Evolutionary conservation across 164 flowering plant species (phyloP).

Genomic region (Stephania japonica): DNA sequence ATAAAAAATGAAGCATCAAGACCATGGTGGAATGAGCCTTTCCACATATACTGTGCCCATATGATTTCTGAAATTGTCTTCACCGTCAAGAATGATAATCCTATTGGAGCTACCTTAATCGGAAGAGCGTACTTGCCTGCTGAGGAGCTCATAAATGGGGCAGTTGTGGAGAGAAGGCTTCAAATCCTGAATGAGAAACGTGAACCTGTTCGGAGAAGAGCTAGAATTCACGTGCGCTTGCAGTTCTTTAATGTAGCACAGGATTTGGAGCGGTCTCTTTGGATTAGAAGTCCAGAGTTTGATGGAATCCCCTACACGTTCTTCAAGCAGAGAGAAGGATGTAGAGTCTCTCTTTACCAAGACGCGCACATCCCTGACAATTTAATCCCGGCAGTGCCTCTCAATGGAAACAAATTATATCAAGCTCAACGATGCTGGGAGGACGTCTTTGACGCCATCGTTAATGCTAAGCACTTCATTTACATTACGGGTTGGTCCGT

Average conservation of each 20-base stretch:
- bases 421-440: slow-evolving; percentile 8
- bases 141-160: not conserved
- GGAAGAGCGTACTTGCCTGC: slow-evolving; percentile 11
- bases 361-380: slow-evolving; percentile 8
- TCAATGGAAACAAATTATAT: not conserved
- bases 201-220: not conserved
- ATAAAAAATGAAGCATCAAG: not conserved
- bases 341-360: slow-evolving; percentile 9
- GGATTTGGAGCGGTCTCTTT: slow-evolving; percentile 1
- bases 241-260: not conserved
- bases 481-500: slow-evolving; percentile 7
- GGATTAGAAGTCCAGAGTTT: slow-evolving; percentile 1
- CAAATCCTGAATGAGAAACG: not conserved
- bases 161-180: slow-evolving; percentile 1
- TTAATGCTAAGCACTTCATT: slow-evolving; percentile 5
- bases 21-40: slow-evolving; percentile 4
- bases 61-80: slow-evolving; percentile 2
- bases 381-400: not conserved
- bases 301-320: slow-evolving; percentile 4
- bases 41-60: slow-evolving; percentile 8
- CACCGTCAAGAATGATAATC: not conserved
- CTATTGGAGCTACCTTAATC: slow-evolving; percentile 6
- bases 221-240: slow-evolving; percentile 3
- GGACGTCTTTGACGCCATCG: slow-evolving; percentile 7
- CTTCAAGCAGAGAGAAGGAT: slow-evolving; percentile 5